These are phyloP conservation scores for Yamadazyma dendronema DNA, from an alignment of 1,139 yeast genomes.

Conservation along the genomic window DNA sequence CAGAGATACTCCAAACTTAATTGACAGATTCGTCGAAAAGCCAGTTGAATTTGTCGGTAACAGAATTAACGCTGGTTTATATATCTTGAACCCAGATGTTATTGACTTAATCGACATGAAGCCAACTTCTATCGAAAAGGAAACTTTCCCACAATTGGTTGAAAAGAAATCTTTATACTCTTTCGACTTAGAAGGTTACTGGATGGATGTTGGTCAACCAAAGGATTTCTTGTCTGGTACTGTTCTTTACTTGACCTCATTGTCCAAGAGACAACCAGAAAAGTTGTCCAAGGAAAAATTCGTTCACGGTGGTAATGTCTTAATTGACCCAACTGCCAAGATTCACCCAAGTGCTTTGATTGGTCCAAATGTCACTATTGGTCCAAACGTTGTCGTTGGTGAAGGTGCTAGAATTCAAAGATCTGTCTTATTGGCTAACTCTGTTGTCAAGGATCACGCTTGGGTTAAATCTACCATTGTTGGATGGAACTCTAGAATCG, in stretches of 20 bases:
- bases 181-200: slow-evolving; percentile 97
- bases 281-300: slow-evolving; percentile 64
- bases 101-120: slow-evolving; percentile 95
- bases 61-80: slow-evolving; percentile 96
- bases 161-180: slow-evolving; percentile 88
- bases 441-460: slow-evolving; percentile 94
- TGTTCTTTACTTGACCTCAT: slow-evolving; percentile 83
- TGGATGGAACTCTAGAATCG: slow-evolving; percentile 98
- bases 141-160: slow-evolving; percentile 96
- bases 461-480: slow-evolving; percentile 97
- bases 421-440: slow-evolving; percentile 88
- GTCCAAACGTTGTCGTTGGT: slow-evolving; percentile 94
- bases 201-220: slow-evolving; percentile 99
- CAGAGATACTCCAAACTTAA: slow-evolving; percentile 86
- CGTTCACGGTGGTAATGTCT: slow-evolving; percentile 84
- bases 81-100: slow-evolving; percentile 94
- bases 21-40: slow-evolving; percentile 98
- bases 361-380: slow-evolving; percentile 98
- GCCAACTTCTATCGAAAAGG: slow-evolving; percentile 99
- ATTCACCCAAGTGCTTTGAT: slow-evolving; percentile 91
- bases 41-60: slow-evolving; percentile 98
- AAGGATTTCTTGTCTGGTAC: slow-evolving; percentile 98
- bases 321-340: slow-evolving; percentile 93
- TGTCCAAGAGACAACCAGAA: slow-evolving; percentile 77
- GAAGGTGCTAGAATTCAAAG: slow-evolving; percentile 99